phyloP scores from a whole-genome alignment of 2,329 filamentous ascomycete species.

The Alternaria triticina region DNA sequence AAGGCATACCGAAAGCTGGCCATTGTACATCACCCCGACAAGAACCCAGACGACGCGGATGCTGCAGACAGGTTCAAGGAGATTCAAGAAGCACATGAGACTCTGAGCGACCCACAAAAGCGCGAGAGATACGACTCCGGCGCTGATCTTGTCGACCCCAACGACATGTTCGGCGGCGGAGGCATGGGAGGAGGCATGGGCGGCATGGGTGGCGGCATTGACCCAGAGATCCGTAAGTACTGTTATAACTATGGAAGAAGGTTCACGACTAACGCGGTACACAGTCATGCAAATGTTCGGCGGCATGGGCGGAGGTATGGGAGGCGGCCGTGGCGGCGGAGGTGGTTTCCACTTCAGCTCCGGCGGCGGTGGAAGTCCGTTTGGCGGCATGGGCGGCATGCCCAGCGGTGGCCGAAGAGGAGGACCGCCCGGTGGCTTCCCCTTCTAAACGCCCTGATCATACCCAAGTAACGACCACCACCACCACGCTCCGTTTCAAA shows the following conservation, averaged over 20 bases:
- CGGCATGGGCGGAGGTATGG: slow-evolving; percentile 58
- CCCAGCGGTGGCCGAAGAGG: slow-evolving; percentile 41
- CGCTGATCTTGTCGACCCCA: slow-evolving; percentile 85
- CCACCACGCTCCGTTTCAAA: neutral
- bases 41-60: slow-evolving; percentile 85
- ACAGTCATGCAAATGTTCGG: slow-evolving; percentile 50
- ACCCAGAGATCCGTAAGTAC: slow-evolving; percentile 44
- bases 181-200: slow-evolving; percentile 34
- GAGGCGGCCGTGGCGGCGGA: slow-evolving; percentile 53
- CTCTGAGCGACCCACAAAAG: slow-evolving; percentile 92
- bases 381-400: slow-evolving; percentile 46
- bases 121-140: slow-evolving; percentile 90
- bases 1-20: slow-evolving; percentile 95
- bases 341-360: slow-evolving; percentile 55
- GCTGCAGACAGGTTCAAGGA: slow-evolving; percentile 97
- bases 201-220: slow-evolving; percentile 63
- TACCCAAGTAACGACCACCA: neutral
- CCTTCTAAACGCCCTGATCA: slow-evolving; percentile 20
- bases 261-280: slow-evolving; percentile 8
- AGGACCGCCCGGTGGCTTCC: slow-evolving; percentile 43
- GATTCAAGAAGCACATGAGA: slow-evolving; percentile 96
- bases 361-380: slow-evolving; percentile 48
- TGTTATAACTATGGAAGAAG: neutral
- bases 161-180: slow-evolving; percentile 78
- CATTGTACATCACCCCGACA: slow-evolving; percentile 94